Evolutionary conservation across 2,329 filamentous ascomycete species (phyloP), one percentile per base, ranked within the genome.

Genomic region (Geosmithia putterillii): DNA sequence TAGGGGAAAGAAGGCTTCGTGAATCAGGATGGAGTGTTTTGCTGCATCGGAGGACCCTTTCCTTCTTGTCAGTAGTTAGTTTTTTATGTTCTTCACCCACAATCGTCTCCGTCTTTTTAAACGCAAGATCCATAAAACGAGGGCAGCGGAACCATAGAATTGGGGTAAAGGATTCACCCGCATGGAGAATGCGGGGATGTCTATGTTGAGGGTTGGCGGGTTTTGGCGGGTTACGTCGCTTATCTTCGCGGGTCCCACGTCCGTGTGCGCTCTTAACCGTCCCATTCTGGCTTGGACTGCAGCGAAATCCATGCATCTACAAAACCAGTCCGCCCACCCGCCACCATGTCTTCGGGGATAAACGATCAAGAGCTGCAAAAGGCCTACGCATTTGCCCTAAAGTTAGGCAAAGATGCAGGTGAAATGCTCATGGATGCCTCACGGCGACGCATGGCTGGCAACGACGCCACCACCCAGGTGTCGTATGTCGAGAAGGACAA

Each of bases 381-480:
- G 40, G 78, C 86, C 52, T 84, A 86, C 57, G 63, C 64, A 18
- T 88, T 88, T 56, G 81, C 84, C 2, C 59, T 87, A 23, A 71
- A 83, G 50, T 63, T 88, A 4, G 81, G 77, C 48, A 81, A 82
- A 53, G 71, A 80, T 62, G 83, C 83, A 1, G 83, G 84, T 7
- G 62, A 73, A 43, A 70, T 85, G 54, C 69, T 88, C 37, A 73
- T 83, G 56, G 70, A 78, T 40, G 78, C 75, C 12, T 75, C 80
- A 19, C 52, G 45, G 43, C 45, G 49, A 28, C 52, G 56, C 21
- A 54, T 59, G 7, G 44, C 54, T 14, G 54, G 51, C n/a, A 39
- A 42, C n/a, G 25, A 39, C 23, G 42, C 45, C 12, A 40, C 46
- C 2, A 51, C 52, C 1, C 46, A 48, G 2, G 52, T 55, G 7